These are phyloP conservation scores for Daldinia sp. DNA, from an alignment of 2,329 filamentous ascomycete species.

Conservation along the genomic window DNA sequence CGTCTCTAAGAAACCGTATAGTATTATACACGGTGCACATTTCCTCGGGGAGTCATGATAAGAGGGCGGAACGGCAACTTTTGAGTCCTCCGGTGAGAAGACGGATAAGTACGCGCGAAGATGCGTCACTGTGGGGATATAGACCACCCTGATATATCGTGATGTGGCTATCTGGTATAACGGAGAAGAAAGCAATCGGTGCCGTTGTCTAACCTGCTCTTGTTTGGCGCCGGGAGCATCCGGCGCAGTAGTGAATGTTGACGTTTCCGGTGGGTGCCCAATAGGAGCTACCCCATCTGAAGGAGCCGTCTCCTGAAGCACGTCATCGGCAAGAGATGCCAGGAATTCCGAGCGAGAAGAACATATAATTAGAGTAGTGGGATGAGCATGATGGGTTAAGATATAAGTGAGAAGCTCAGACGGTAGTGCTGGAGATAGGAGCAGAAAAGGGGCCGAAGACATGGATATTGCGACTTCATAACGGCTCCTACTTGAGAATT, in stretches of 20 bases:
- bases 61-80: constrained; percentile 50
- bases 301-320: constrained; percentile 41
- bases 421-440: constrained; percentile 62
- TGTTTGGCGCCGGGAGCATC: constrained; percentile 20
- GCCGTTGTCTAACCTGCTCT: constrained; percentile 43
- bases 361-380: constrained; percentile 77
- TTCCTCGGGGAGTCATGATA: constrained; percentile 7
- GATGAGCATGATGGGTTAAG: constrained; percentile 61
- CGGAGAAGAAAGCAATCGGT: constrained; percentile 66
- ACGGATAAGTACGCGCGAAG: constrained; percentile 78
- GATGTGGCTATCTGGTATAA: constrained; percentile 75
- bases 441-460: constrained; percentile 44
- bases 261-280: constrained; percentile 5
- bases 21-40: constrained; percentile 58
- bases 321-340: constrained; percentile 60
- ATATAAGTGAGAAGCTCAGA: constrained; percentile 72
- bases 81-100: constrained; percentile 53
- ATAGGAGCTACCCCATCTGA: not conserved
- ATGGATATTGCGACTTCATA: constrained; percentile 32
- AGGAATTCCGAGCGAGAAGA: constrained; percentile 71
- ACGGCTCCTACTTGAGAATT: constrained; percentile 6
- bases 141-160: constrained; percentile 73
- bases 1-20: constrained; percentile 71
- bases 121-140: constrained; percentile 78
- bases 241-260: constrained; percentile 20